phyloP scores from a whole-genome alignment of 495 filamentous ascomycete genomes.

The Penicillium coprophilum region DNA sequence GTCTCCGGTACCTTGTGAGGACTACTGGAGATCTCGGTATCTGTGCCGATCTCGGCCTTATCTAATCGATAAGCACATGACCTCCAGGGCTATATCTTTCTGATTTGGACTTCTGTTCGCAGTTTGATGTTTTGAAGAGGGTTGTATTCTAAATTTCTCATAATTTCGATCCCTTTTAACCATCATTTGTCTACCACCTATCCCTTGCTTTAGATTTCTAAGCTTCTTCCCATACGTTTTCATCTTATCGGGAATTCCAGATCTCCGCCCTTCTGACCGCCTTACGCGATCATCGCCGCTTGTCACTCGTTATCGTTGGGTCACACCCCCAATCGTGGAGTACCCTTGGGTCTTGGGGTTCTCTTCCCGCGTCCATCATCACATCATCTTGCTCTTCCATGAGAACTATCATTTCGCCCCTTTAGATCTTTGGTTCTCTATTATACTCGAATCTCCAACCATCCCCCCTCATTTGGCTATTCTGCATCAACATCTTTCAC shows the following conservation, averaged over 20 bases:
- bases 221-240: background rate
- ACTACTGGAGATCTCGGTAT: constrained; percentile 6
- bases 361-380: constrained; percentile 28
- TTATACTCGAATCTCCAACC: constrained; percentile 16
- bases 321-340: constrained; percentile 36
- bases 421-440: constrained; percentile 15
- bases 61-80: constrained; percentile 29
- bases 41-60: constrained; percentile 23
- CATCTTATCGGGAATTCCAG: constrained; percentile 4
- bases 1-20: background rate
- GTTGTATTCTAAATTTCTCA: background rate
- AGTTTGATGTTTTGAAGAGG: background rate
- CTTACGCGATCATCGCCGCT: constrained; percentile 29
- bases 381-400: constrained; percentile 36
- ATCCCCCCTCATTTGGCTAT: constrained; percentile 6
- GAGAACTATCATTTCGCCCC: constrained; percentile 22
- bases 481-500: constrained; percentile 28
- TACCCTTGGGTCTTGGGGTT: constrained; percentile 31
- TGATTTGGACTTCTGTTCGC: background rate
- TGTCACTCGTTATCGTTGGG: constrained; percentile 42
- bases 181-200: background rate
- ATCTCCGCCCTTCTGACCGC: constrained; percentile 41
- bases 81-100: background rate
- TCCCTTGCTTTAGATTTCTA: background rate
- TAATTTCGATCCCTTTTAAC: background rate